phyloP scores from a whole-genome alignment of 768 basidiomycete species.

The Myochromella boudieri region DNA sequence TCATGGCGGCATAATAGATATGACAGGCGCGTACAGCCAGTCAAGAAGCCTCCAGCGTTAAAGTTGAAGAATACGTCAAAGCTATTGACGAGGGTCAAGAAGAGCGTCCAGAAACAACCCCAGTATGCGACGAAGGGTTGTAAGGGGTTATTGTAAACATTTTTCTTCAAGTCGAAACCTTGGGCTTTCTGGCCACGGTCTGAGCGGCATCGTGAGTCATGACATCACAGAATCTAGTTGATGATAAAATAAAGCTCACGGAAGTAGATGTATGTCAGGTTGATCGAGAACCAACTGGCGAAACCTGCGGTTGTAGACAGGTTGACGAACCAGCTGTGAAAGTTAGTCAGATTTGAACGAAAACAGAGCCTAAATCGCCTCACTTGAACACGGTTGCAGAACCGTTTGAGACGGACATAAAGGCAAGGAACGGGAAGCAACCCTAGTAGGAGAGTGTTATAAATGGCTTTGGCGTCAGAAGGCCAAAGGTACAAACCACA shows the following conservation, averaged over 20 bases:
- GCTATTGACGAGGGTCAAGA: slow-evolving; percentile 58
- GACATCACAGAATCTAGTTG: neutral
- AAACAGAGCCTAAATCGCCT: slow-evolving; percentile 11
- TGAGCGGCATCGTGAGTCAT: slow-evolving; percentile 22
- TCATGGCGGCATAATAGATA: slow-evolving; percentile 2
- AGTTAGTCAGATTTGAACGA: neutral
- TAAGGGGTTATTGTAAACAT: slow-evolving; percentile 60
- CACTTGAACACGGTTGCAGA: slow-evolving; percentile 59
- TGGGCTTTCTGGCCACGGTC: slow-evolving; percentile 64
- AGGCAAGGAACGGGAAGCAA: slow-evolving; percentile 50
- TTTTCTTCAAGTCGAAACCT: slow-evolving; percentile 58
- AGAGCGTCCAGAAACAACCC: slow-evolving; percentile 62
- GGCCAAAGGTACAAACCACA: slow-evolving; percentile 25
- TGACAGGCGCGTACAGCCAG: slow-evolving; percentile 43
- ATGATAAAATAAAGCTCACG: too few relatives aligned
- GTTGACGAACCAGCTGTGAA: slow-evolving; percentile 63
- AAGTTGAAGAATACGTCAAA: slow-evolving; percentile 66
- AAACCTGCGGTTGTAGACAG: slow-evolving; percentile 69
- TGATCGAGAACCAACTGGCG: slow-evolving; percentile 66
- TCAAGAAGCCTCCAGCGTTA: slow-evolving; percentile 49
- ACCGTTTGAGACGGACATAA: slow-evolving; percentile 65
- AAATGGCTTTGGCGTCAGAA: neutral
- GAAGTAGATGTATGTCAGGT: slow-evolving; percentile 72
- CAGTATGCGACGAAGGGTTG: slow-evolving; percentile 73
- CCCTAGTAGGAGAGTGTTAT: slow-evolving; percentile 24